phyloP scores from a whole-genome alignment of 495 filamentous ascomycete species.

The Lasiosphaeria miniovina region DNA sequence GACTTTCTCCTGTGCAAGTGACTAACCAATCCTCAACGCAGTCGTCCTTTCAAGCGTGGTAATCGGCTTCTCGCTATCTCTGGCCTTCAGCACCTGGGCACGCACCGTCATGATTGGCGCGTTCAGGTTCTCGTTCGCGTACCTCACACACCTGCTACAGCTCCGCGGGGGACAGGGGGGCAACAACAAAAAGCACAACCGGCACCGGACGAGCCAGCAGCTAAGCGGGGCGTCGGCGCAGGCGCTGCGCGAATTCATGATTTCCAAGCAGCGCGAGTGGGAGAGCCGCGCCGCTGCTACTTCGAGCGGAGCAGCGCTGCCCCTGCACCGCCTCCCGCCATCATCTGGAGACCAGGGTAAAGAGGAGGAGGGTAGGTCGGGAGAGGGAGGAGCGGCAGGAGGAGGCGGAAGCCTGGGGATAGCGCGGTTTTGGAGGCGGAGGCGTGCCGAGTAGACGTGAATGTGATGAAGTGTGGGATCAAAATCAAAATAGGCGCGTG shows the following conservation, averaged over 20 bases:
- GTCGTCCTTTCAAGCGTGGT: constrained; percentile 22
- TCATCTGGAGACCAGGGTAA: not conserved
- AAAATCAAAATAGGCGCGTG: too few species aligned
- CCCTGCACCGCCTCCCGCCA: not conserved
- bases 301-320: not conserved
- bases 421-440: constrained; percentile 7
- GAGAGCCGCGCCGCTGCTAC: constrained; percentile 2
- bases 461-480: not conserved
- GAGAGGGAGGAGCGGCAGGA: not conserved
- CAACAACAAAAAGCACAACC: not conserved
- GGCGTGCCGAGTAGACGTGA: constrained; percentile 1
- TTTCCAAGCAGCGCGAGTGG: constrained; percentile 25
- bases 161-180: not conserved
- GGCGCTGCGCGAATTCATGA: constrained; percentile 24
- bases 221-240: constrained; percentile 19
- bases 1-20: not conserved
- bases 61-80: constrained; percentile 17
- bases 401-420: not conserved
- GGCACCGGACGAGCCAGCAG: not conserved
- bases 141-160: not conserved
- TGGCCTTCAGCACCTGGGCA: constrained; percentile 26
- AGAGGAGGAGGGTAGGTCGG: not conserved
- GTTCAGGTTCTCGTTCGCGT: constrained; percentile 14
- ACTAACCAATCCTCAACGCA: not conserved
- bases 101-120: constrained; percentile 16